Evolutionary conservation across 352 stramenopile genomes (phyloP), one percentile per base, ranked within the genome.

Genomic region (Globisporangium orthogonon): DNA sequence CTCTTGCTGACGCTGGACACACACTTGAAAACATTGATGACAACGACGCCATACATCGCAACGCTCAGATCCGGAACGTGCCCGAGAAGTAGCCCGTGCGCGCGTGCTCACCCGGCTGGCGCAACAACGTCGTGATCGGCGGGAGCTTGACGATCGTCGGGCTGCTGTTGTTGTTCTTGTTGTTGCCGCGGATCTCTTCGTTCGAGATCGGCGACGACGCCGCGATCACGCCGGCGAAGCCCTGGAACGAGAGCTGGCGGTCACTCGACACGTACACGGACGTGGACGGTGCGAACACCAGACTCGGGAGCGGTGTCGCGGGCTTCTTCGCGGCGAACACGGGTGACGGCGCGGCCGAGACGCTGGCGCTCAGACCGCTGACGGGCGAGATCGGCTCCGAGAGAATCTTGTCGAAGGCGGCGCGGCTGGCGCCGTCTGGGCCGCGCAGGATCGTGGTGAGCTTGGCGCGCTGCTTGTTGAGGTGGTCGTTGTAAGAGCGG

Each of bases 381-480:
- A 78, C 71, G 0, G 78, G 76, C 4, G 78, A 86, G 69, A 73
- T 83, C 37, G 78, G 76, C 60, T 86, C 78, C 11, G 76, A 66
- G 43, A 89, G 73, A 62, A 89, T 65, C 46, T 75, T 65, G 66
- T 89, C 74, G 57, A 89, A 89, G 7, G 70, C 70, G 45, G 71
- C 67, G 57, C 76, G 72, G 63, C 71, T 79, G 35, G 54, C 67
- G 18, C 76, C 76, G 13, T 78, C 76, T 0, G 78, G 78, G 4
- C 78, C 78, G 43, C 70, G 71, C 35, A 87, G 71, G 63, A 89
- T 87, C 9, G 79, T 83, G 15, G 75, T 53, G 62, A 90, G 61
- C 73, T 90, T 90, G 49, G 71, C 61, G 71, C 75, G 69, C 60
- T 90, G 80, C 65, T 87, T 87, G 46, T 85, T 67, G 46, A 90